A percentile compares a stretch with the other conserved stretches of the same genome.
These are phyloP conservation scores for Wallacemonas sp. DNA, from an alignment of 208 protist species.

Conservation along the genomic window DNA sequence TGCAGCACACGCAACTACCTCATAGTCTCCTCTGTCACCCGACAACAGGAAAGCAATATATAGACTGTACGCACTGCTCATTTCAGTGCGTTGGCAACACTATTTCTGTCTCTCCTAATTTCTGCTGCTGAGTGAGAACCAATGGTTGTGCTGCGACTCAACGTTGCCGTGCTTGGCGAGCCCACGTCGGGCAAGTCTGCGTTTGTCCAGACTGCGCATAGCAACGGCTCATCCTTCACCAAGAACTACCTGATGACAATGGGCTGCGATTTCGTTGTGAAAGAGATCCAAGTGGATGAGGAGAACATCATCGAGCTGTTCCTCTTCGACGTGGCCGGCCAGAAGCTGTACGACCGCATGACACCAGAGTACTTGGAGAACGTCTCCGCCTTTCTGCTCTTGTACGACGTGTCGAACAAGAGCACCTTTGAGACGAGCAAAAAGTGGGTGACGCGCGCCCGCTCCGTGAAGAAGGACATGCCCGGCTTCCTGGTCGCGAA, in stretches of 20 bases:
- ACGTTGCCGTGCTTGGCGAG: slow-evolving; percentile 86
- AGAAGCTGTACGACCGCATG: slow-evolving; percentile 85
- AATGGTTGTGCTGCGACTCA: slow-evolving; percentile 88
- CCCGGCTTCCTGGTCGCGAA: slow-evolving; percentile 84
- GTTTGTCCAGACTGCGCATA: slow-evolving; percentile 91
- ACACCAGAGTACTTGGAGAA: slow-evolving; percentile 65
- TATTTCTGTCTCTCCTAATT: not conserved
- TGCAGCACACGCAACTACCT: too few relatives aligned
- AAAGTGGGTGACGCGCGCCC: slow-evolving; percentile 71
- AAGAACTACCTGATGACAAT: slow-evolving; percentile 94
- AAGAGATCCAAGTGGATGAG: slow-evolving; percentile 81
- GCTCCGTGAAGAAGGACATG: slow-evolving; percentile 56
- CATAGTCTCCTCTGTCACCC: too few relatives aligned
- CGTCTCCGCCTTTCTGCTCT: slow-evolving; percentile 75
- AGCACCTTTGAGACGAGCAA: slow-evolving; percentile 86
- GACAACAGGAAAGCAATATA: too few relatives aligned
- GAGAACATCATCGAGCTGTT: slow-evolving; percentile 86
- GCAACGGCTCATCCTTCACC: slow-evolving; percentile 83
- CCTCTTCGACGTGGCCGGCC: slow-evolving; percentile 85
- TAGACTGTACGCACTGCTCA: too few relatives aligned
- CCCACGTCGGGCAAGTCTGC: slow-evolving; percentile 90
- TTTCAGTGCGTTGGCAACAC: too few relatives aligned
- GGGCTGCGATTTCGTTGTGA: slow-evolving; percentile 91
- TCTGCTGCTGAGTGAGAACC: not conserved
- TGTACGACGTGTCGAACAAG: slow-evolving; percentile 93